Evolutionary conservation across 345 rosid genomes (phyloP).

Genomic region (Gossypium sturtianum): DNA sequence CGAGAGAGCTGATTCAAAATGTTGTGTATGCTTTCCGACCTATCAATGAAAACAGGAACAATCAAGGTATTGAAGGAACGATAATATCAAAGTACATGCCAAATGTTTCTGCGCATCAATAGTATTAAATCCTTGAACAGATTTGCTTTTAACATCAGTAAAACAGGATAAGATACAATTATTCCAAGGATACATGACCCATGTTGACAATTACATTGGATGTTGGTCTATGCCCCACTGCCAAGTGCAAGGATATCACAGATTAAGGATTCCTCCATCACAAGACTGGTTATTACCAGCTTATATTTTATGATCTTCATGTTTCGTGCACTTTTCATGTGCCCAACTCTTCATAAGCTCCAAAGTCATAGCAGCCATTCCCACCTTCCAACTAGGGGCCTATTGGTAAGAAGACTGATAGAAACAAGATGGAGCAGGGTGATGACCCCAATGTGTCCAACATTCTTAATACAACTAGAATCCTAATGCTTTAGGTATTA

Average conservation of each 20-base stretch:
- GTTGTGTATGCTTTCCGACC: constrained; percentile 27
- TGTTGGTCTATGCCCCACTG: not conserved
- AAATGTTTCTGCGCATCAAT: not conserved
- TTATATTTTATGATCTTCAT: not conserved
- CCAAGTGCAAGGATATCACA: not conserved
- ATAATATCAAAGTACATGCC: not conserved
- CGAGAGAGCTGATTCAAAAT: constrained; percentile 36
- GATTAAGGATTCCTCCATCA: not conserved
- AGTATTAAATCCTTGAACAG: not conserved
- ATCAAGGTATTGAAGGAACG: not conserved
- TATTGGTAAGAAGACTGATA: not conserved
- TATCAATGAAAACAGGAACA: constrained; percentile 22
- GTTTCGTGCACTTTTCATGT: not conserved
- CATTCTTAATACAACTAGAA: constrained; percentile 1
- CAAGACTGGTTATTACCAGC: not conserved
- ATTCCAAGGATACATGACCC: not conserved
- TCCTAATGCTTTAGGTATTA: not conserved
- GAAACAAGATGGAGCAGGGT: not conserved
- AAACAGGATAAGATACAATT: not conserved
- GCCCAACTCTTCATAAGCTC: not conserved
- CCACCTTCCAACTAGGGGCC: not conserved
- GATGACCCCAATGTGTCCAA: not conserved
- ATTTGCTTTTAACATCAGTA: not conserved
- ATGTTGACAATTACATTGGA: not conserved
- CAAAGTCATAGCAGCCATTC: not conserved